Evolutionary conservation across 257 asterid genomes (phyloP), one percentile per base, ranked within the genome.

Genomic region (Oldenlandia corymbosa): DNA sequence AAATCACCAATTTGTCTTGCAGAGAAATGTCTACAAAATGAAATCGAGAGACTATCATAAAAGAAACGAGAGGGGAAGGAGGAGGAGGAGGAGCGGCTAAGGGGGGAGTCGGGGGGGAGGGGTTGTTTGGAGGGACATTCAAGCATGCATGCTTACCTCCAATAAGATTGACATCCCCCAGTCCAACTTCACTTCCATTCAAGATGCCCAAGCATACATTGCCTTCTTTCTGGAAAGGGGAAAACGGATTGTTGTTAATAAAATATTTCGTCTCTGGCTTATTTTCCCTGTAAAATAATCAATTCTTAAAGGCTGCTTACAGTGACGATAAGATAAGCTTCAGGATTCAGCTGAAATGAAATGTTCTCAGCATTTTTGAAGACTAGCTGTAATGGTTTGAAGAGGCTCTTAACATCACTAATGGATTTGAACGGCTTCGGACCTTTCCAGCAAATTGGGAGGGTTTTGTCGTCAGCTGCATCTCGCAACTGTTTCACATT

Each of bases 391-490:
- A 91, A 58, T 58, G 96, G 92, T 76, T 83, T 86, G 94, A 91
- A 88, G 77, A 72, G 60, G 69, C 45, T 61, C 60, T 68, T 50
- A 51, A 65, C 79, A 48, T 76, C 96, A 5, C 49, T 58, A 16
- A 85, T 20, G 26, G 95, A 84, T 79, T 75, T 88, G 81, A 88
- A 91, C 37, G 94, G 71, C 60, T 72, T 76, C 5, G 75, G 56
- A 8, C 75, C 81, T 84, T 85, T 91, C 98, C 98, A 91, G 70
- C 98, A 91, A 12, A 91, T 41, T 1, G 95, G 94, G 24, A 91
- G 95, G 79, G 73, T 81, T 66, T 74, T 72, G 36, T 91, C 98
- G 56, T 83, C 88, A 3, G 27, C 72, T 14, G 87, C 88, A 42
- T 75, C 77, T 31, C 56, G 69, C 61, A 79, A 58, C 60, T 74